phyloP scores from a whole-genome alignment of 352 stramenopile genomes.

The Pythium insidiosum region DNA sequence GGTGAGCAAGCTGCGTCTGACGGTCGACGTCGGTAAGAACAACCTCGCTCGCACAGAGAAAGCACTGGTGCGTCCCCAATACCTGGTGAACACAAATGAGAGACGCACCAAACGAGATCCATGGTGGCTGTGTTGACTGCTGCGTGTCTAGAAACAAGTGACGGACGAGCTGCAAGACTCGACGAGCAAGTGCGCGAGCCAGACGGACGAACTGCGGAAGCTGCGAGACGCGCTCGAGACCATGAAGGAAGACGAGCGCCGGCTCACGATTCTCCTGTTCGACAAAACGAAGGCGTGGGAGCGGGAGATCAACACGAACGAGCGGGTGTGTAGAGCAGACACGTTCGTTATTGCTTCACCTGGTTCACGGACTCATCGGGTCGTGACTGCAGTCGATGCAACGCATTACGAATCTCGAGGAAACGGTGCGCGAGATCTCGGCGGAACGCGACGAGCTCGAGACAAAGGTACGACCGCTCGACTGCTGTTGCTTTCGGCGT shows the following conservation, averaged over 20 bases:
- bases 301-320: conserved; percentile 42
- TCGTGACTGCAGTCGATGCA: conserved; percentile 25
- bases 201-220: conserved; percentile 23
- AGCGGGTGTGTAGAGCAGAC: conserved; percentile 21
- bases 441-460: conserved; percentile 27
- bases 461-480: conserved; percentile 20
- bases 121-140: neutral
- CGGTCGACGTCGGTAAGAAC: conserved; percentile 49
- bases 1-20: conserved; percentile 51
- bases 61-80: conserved; percentile 22
- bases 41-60: conserved; percentile 38
- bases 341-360: neutral
- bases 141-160: conserved; percentile 39
- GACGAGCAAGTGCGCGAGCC: conserved; percentile 18
- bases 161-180: conserved; percentile 41
- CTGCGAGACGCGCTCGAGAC: conserved; percentile 25
- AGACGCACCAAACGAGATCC: too few species aligned
- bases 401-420: conserved; percentile 35
- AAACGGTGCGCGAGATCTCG: conserved; percentile 16
- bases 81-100: neutral
- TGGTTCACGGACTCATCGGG: neutral
- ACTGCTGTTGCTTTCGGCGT: too few species aligned
- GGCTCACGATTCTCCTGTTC: conserved; percentile 49
- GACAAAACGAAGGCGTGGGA: conserved; percentile 75
- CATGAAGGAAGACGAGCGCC: conserved; percentile 39